Base-by-base conservation (phyloP, 1,139 yeast species). In the Geotrichum cucujoidarum region DNA sequence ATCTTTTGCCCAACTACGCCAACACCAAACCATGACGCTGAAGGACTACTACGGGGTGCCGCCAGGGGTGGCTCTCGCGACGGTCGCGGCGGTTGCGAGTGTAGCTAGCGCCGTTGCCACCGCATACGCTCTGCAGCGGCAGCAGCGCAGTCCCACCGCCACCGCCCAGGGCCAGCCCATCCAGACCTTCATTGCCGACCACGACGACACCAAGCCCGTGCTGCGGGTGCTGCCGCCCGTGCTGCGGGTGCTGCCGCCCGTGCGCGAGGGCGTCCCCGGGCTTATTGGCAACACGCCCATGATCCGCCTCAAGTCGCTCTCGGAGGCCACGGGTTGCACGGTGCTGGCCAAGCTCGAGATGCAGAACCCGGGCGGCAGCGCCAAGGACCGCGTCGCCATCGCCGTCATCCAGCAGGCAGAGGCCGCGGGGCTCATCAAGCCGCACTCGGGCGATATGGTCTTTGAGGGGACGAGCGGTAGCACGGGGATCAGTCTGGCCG, bases 401-500 rank as follows among this genome's bases (percentile, higher is more conserved):
- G 85, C 95, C 1, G 84, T 92, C 57, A 83, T 90, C 29, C 69
- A 78, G 47, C 77, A 77, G 17, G 85, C 86, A 48, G 96, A 87
- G 64, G 49, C 56, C 11, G 55, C 60, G 38, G 94, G 92, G 0
- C 63, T 71, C 13, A 64, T 90, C 37, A 64, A 69, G 7, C 90
- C 89, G 0, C 63, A 78, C 49, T 18, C 27, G 10, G 80, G 78
- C 1, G 89, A 86, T 61, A 75, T 81, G 17, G 79, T 87, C 3
- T 89, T 83, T 63, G 98, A 92, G 69, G 98, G 98, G 2, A 92
- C 97, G 0, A 82, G 94, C 10, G 97, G 97, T 0, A 87, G 96
- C 0, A 92, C 98, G 0, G 98, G 98, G 7, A 92, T 92, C 24
- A 86, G 96, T 2, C 77, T 92, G 56, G 96, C 97, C 1, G 78